Base-by-base conservation (phyloP, 768 basidiomycete species). In the Amanita phalloides region DNA sequence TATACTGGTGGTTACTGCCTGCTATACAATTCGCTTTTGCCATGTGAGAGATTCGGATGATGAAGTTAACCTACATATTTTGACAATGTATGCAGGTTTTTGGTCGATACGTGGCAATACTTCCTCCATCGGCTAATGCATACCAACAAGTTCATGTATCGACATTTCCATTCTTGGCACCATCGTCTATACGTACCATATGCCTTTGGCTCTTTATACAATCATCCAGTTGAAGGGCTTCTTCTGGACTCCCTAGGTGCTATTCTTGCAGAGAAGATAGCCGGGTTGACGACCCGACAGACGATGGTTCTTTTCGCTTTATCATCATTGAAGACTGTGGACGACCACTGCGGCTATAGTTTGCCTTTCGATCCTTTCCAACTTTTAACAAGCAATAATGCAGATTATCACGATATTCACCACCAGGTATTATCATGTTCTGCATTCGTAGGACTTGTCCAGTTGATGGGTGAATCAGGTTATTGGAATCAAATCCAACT, bases 91-190 rank as follows among this genome's bases (percentile, higher is more conserved):
- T 17, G 3, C 55, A 95, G 96, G 72, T 89, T 96, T 66, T 62
- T 93, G 53, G 84, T 98, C 58, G 96, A 99, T 70, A 93, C 93
- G 30, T 97, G 92, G 92, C 94, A 99, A 66, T 99, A 98, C 68
- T 93, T 94, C 69, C 73, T 91, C 17, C 96, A 99, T 64, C 90
- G 95, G 36, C 67, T 72, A 39, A 90, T 96, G 85, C 96, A 98
- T 69, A 68, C 79, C 59, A 90, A 90, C 72, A 87, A 82, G 57
- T 97, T 79, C 67, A 74, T 98, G 30, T 99, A 95, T 71, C 87
- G 82, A 57, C 81, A 89, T 49, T 74, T 97, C 56, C 96, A 99
- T 66, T 91, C 90, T 0, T 84, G 86, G 67, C 96, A 99, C 66
- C 96, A 99, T 65, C 78, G 92, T 7, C 81, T 99, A 6, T 95